Conservation (phyloP, 306 rosid species). For the Lathyrus oleraceus region DNA sequence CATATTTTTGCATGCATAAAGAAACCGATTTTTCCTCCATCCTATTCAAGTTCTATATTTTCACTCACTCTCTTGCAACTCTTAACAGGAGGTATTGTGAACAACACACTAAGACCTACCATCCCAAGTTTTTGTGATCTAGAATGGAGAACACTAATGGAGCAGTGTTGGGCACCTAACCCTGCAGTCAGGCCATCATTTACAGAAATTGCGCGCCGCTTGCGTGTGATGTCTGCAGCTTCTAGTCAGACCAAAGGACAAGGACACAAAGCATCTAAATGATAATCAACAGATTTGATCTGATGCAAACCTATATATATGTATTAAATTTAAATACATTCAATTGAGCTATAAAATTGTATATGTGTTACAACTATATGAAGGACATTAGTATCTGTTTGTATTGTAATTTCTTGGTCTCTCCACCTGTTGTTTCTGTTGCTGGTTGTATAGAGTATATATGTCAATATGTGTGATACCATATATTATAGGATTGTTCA, state of each 20-base stretch:
- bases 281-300: slow-evolving; percentile 39
- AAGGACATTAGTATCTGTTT: slow-evolving; percentile 33
- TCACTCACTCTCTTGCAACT: neutral
- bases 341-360: slow-evolving; percentile 36
- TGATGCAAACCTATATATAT: slow-evolving; percentile 28
- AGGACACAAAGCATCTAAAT: slow-evolving; percentile 72
- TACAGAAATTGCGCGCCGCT: slow-evolving; percentile 80
- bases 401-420: slow-evolving; percentile 37
- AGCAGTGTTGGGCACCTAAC: slow-evolving; percentile 98
- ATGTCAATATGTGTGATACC: slow-evolving; percentile 34
- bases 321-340: slow-evolving; percentile 35
- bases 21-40: neutral
- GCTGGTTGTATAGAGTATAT: slow-evolving; percentile 19
- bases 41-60: neutral
- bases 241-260: slow-evolving; percentile 75
- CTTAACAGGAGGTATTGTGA: slow-evolving; percentile 87
- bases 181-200: slow-evolving; percentile 86
- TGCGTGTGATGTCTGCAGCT: slow-evolving; percentile 71
- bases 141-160: slow-evolving; percentile 89
- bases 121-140: slow-evolving; percentile 79
- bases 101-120: slow-evolving; percentile 84
- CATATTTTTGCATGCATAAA: slow-evolving; percentile 15
- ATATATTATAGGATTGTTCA: slow-evolving; percentile 24
- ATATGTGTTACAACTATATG: neutral
- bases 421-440: neutral